Base-by-base conservation (phyloP, 2,329 filamentous ascomycete species). In the Penicillium capsulatum region DNA sequence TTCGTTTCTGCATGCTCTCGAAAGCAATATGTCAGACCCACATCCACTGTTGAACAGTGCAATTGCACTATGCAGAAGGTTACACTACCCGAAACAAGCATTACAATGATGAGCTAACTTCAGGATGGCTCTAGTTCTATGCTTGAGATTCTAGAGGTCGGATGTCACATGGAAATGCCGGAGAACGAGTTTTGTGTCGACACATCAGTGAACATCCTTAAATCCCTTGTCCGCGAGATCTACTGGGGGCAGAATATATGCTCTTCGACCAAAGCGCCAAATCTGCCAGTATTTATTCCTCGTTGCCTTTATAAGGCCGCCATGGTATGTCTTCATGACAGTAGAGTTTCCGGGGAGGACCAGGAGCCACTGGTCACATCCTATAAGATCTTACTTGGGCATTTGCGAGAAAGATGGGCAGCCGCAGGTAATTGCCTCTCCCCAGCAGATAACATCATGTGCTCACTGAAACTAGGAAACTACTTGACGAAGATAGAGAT, bases 41-140 rank as follows among this genome's bases (percentile, higher is more conserved):
- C 32, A 17, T 34, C 15, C 26, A 15, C n/a, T n/a, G n/a, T 17
- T 9, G 20, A 22, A 27, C 17, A 34, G 32, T 7, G 32, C 32
- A 34, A 17, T 34, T 9, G 32, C 32, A 27, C 14, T 34, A 34
- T 34, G 19, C 7, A 16, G 32, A 15, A 34, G 32, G 32, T 34
- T n/a, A 34, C 1, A 16, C 15, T 27, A 17, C 13, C 32, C 11
- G 26, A 9, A 16, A 8, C 14, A 16, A 13, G 3, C 26, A 11
- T 3, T 24, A n/a, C 7, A 11, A 24, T 24, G 11, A 24, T 24
- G 7, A 11, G 11, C 22, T 24, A 7, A 11, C 11, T 24, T 11
- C 22, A 24, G n/a, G n/a, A 24, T 24, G 22, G 7, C 11, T 7
- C 11, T 24, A 24, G 11, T 24, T 7, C 22, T 11, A 24, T 24